Evolutionary conservation across 78 protist species (phyloP).

Genomic region (Anaeramoeba flamelloides): DNA sequence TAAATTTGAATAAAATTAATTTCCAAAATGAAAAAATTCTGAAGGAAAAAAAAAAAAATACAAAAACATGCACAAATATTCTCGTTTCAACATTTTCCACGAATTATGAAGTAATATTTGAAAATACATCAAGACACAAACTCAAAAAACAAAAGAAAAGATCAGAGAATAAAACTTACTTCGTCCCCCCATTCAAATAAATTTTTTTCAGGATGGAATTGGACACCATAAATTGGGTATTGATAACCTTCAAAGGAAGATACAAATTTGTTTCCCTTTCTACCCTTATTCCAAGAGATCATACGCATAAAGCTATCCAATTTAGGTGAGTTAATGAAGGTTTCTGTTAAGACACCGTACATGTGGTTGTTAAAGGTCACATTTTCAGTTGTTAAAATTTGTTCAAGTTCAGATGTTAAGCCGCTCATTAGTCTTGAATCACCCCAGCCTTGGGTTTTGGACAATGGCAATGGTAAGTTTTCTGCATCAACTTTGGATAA

Average conservation of each 20-base stretch:
- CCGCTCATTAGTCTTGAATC: not conserved
- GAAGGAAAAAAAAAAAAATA: no score
- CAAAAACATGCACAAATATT: no score
- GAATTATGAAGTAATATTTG: no score
- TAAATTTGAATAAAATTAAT: no score
- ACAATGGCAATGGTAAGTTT: not conserved
- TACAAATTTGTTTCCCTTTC: not conserved
- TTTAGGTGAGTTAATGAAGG: not conserved
- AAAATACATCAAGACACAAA: no score
- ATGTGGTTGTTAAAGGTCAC: not conserved
- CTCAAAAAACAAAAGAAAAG: no score
- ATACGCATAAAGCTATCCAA: not conserved
- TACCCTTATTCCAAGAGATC: not conserved
- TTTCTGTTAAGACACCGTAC: not conserved
- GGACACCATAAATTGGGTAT: not conserved
- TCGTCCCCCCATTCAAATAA: not conserved
- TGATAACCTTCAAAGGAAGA: not conserved
- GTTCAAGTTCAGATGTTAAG: not conserved
- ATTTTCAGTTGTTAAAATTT: not conserved
- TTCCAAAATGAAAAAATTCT: no score
- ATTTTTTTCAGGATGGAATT: conserved; percentile 1
- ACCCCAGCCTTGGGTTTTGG: no score
- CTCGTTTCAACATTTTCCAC: no score
- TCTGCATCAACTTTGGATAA: not conserved
- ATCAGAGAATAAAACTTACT: no score